Evolutionary conservation across 352 stramenopile genomes (phyloP), one percentile per base, ranked within the genome.

Genomic region (Pythium sp.): DNA sequence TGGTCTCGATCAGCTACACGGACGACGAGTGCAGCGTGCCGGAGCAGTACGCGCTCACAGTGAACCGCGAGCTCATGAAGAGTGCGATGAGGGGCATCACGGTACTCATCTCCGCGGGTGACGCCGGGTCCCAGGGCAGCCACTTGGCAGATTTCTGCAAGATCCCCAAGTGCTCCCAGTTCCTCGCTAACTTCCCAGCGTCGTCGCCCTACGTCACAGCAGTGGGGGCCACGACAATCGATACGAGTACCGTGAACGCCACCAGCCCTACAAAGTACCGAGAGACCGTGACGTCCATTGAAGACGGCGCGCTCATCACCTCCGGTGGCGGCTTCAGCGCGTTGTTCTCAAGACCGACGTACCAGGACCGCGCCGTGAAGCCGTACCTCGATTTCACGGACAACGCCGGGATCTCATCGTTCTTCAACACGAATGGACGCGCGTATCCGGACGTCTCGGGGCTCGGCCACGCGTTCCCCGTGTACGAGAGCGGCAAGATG

Each of bases 1-100:
- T 92, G 32, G 81, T 94, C 7, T 92, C 84, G 20, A 84, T 94
- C 66, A 94, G 86, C 68, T 94, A 94, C 75, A 89, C 86, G 14
- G 86, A 94, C 68, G 86, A 94, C 55, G 86, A 94, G 69, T 92
- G 84, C 67, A 85, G 81, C 28, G 66, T 92, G 15, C 82, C 86
- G 0, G 30, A 41, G 4, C 72, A 64, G 12, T 94, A 94, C 67
- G 79, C 80, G 0, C 69, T 74, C 32, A 80, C 83, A 1, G 80
- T 94, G 18, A 90, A 92, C 66, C 71, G 74, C 2, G 86, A 94
- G 62, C 78, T 94, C 53, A 90, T 88, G 75, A 94, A 94, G 62
- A 80, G 82, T 2, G 86, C 84, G 7, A 67, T 89, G 43, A 75
- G 79, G 24, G 86, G 86, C 28, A 85, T 87, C 58, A 85, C 86